phyloP scores from a whole-genome alignment of 257 asterid genomes.

The Sherardia arvensis region DNA sequence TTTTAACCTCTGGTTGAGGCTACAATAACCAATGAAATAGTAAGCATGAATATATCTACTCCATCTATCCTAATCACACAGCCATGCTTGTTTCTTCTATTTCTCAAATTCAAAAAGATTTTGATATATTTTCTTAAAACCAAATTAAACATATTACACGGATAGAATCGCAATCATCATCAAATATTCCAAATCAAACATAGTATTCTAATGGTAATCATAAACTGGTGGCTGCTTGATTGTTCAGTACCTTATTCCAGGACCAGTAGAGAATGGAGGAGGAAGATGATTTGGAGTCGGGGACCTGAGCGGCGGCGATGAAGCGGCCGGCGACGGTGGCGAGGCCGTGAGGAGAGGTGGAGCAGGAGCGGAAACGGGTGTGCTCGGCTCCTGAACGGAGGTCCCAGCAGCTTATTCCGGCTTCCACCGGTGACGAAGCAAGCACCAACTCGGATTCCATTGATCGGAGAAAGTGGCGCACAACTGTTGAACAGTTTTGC shows the following conservation, averaged over 20 bases:
- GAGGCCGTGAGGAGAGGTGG: slow-evolving; percentile 75
- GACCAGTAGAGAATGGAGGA: slow-evolving; percentile 78
- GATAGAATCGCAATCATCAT: no score
- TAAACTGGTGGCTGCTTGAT: no score
- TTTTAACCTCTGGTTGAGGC: slow-evolving; percentile 84
- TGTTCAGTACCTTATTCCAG: slow-evolving; percentile 68
- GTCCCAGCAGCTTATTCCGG: slow-evolving; percentile 91
- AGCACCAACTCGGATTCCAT: slow-evolving; percentile 60
- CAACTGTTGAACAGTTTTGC: not conserved
- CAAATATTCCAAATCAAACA: slow-evolving; percentile 1
- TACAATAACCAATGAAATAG: slow-evolving; percentile 19
- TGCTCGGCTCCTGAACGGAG: slow-evolving; percentile 64
- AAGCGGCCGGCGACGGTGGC: slow-evolving; percentile 59
- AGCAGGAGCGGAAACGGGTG: slow-evolving; percentile 56
- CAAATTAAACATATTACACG: no score
- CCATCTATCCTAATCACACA: no score
- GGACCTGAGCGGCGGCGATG: slow-evolving; percentile 73
- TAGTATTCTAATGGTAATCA: slow-evolving; percentile 6
- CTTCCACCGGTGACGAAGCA: slow-evolving; percentile 81
- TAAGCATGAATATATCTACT: not conserved
- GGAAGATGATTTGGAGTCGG: slow-evolving; percentile 51
- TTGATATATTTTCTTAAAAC: no score
- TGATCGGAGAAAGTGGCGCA: slow-evolving; percentile 8
- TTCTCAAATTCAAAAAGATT: no score
- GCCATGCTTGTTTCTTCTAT: no score